These are phyloP conservation scores for Heterobasidion irregulare DNA, from an alignment of 1,284 basidiomycete species.

Conservation along the genomic window DNA sequence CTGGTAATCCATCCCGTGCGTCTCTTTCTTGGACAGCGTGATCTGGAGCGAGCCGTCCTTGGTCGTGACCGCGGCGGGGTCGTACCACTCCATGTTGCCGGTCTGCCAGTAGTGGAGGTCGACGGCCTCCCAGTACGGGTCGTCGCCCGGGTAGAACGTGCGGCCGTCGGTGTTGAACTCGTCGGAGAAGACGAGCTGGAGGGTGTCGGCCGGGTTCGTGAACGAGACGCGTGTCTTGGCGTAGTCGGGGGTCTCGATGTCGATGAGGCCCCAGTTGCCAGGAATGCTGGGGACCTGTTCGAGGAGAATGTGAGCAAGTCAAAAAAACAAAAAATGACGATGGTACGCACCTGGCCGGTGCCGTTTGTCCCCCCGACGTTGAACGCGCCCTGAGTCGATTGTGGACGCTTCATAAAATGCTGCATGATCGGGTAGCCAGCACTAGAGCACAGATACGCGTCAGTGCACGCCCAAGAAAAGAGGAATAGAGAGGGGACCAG, in stretches of 20 bases:
- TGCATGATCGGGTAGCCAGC: conserved; percentile 78
- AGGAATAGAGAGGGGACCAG: not conserved
- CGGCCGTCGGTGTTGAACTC: conserved; percentile 82
- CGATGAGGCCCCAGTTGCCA: conserved; percentile 67
- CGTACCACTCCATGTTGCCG: conserved; percentile 45
- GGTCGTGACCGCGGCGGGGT: conserved; percentile 78
- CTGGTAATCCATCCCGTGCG: conserved; percentile 70
- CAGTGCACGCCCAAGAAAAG: not conserved
- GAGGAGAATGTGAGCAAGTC: conserved; percentile 6
- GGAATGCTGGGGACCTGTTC: conserved; percentile 53
- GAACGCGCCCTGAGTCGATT: conserved; percentile 55
- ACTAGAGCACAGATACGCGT: conserved; percentile 23
- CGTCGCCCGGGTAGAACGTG: conserved; percentile 66
- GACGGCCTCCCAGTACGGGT: conserved; percentile 63
- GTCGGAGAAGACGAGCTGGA: conserved; percentile 79
- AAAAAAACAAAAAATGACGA: not conserved
- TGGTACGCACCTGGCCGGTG: conserved; percentile 50
- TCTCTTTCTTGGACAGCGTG: conserved; percentile 57
- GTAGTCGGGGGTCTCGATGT: conserved; percentile 62
- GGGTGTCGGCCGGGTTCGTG: conserved; percentile 31
- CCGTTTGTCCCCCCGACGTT: conserved; percentile 79
- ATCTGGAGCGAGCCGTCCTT: conserved; percentile 73
- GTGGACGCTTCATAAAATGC: conserved; percentile 45
- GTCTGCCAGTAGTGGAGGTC: conserved; percentile 62
- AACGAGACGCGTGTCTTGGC: conserved; percentile 49